phyloP scores from a whole-genome alignment of 352 stramenopile genomes.

The Pseudoperonospora humuli region DNA sequence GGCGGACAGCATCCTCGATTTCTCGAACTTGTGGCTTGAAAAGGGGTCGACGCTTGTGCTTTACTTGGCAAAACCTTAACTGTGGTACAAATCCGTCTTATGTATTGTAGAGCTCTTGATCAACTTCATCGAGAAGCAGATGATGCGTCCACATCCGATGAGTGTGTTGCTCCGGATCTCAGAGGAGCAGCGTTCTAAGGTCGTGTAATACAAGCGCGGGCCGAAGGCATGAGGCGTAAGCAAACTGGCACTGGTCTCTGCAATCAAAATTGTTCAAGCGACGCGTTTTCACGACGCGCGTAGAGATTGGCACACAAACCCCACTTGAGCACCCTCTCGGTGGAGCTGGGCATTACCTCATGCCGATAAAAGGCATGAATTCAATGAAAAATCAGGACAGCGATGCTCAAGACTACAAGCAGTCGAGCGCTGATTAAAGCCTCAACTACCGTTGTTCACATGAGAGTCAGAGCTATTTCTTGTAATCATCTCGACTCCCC shows the following conservation, averaged over 20 bases:
- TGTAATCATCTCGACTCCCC: no score
- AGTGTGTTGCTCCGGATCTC: slow-evolving; percentile 24
- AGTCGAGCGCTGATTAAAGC: no score
- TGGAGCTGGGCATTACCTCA: neutral
- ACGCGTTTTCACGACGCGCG: neutral
- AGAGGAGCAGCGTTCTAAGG: neutral
- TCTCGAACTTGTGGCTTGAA: slow-evolving; percentile 1
- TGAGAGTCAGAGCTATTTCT: no score
- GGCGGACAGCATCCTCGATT: slow-evolving; percentile 17
- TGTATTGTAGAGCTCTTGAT: slow-evolving; percentile 3
- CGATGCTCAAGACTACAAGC: no score
- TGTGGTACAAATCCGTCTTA: slow-evolving; percentile 2
- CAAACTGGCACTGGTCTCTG: slow-evolving; percentile 16
- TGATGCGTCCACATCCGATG: slow-evolving; percentile 10
- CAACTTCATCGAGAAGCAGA: slow-evolving; percentile 3
- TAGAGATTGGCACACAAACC: slow-evolving; percentile 16
- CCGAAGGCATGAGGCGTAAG: slow-evolving; percentile 15
- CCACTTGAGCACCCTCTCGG: slow-evolving; percentile 8
- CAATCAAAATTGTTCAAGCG: slow-evolving; percentile 13
- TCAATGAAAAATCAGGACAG: no score
- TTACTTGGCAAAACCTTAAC: slow-evolving; percentile 22
- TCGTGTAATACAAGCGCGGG: slow-evolving; percentile 14
- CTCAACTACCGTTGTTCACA: no score
- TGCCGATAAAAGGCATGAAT: neutral
- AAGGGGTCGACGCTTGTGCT: slow-evolving; percentile 14